Evolutionary conservation across 768 basidiomycete species (phyloP).

Genomic region (Roridomyces roridus): DNA sequence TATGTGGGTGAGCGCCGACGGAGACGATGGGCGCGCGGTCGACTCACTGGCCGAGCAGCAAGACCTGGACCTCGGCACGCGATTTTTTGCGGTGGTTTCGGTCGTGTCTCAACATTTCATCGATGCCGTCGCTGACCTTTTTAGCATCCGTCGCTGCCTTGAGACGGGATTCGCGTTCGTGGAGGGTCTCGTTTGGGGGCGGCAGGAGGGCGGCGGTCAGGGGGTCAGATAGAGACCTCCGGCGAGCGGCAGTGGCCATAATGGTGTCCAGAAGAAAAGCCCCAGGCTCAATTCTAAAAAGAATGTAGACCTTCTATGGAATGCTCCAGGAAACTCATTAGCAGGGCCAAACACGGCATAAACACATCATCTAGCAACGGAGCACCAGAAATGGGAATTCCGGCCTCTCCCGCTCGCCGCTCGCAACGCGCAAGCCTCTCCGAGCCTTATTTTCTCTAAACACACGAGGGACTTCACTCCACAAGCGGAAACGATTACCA

Average conservation of each 20-base stretch:
- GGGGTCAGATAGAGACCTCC: slow-evolving; percentile 67
- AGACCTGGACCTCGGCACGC: slow-evolving; percentile 72
- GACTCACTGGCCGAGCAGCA: slow-evolving; percentile 74
- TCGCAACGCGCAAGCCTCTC: too few species aligned
- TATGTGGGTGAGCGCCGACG: slow-evolving; percentile 16
- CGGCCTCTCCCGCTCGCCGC: too few species aligned
- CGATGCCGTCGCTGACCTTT: slow-evolving; percentile 77
- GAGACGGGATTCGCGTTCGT: slow-evolving; percentile 69
- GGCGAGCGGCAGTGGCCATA: slow-evolving; percentile 43
- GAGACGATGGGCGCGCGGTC: background rate
- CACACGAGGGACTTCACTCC: too few species aligned
- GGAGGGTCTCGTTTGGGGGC: slow-evolving; percentile 73
- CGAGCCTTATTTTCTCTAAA: too few species aligned
- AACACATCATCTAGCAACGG: too few species aligned
- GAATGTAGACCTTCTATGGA: background rate
- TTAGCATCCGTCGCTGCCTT: slow-evolving; percentile 74
- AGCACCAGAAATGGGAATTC: too few species aligned
- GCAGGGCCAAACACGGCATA: too few species aligned
- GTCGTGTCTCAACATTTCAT: slow-evolving; percentile 77
- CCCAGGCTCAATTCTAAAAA: slow-evolving; percentile 4
- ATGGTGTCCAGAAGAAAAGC: slow-evolving; percentile 34
- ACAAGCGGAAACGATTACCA: too few species aligned
- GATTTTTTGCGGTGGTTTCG: slow-evolving; percentile 62
- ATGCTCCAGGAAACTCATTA: too few species aligned
- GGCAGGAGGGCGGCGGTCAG: slow-evolving; percentile 71